phyloP scores from a whole-genome alignment of 2,329 filamentous ascomycete species.

The Phaeosphaeriaceae sp. region DNA sequence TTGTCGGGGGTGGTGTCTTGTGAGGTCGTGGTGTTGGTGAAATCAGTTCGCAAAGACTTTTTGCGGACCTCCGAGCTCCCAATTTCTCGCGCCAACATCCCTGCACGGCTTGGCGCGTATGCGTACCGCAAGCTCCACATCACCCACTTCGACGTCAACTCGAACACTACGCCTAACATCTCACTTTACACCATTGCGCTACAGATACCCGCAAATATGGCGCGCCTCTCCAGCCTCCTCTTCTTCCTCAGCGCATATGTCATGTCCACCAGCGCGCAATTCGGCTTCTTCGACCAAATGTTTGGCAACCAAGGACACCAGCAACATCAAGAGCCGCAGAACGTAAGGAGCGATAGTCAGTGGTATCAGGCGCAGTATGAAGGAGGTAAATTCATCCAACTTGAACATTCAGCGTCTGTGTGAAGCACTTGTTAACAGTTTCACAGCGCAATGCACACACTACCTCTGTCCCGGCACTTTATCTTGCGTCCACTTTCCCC shows the following conservation, averaged over 20 bases:
- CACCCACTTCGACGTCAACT: slow-evolving; percentile 16
- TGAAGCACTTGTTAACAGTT: slow-evolving; percentile 1
- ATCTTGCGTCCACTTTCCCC: slow-evolving; percentile 93
- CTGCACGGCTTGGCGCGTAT: slow-evolving; percentile 23
- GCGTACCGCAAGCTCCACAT: slow-evolving; percentile 22
- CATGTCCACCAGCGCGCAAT: slow-evolving; percentile 75
- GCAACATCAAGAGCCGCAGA: slow-evolving; percentile 69
- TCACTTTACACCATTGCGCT: neutral
- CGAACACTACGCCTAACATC: slow-evolving; percentile 18
- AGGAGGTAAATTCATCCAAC: slow-evolving; percentile 60
- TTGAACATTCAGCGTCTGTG: no score
- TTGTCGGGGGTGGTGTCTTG: no score
- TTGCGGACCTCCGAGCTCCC: slow-evolving; percentile 32
- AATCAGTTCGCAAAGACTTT: slow-evolving; percentile 18
- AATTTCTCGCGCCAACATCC: slow-evolving; percentile 8
- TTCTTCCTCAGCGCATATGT: slow-evolving; percentile 60
- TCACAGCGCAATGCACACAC: slow-evolving; percentile 82
- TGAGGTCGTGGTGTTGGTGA: slow-evolving; percentile 3
- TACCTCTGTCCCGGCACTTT: slow-evolving; percentile 95
- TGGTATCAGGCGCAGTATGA: slow-evolving; percentile 79
- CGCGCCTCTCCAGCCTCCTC: slow-evolving; percentile 41
- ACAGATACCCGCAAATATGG: slow-evolving; percentile 28
- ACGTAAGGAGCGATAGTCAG: slow-evolving; percentile 81
- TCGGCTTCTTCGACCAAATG: slow-evolving; percentile 99
- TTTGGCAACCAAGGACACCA: slow-evolving; percentile 72